These are phyloP conservation scores for Withania somnifera DNA, from an alignment of 305 asterid genomes.

Conservation along the genomic window DNA sequence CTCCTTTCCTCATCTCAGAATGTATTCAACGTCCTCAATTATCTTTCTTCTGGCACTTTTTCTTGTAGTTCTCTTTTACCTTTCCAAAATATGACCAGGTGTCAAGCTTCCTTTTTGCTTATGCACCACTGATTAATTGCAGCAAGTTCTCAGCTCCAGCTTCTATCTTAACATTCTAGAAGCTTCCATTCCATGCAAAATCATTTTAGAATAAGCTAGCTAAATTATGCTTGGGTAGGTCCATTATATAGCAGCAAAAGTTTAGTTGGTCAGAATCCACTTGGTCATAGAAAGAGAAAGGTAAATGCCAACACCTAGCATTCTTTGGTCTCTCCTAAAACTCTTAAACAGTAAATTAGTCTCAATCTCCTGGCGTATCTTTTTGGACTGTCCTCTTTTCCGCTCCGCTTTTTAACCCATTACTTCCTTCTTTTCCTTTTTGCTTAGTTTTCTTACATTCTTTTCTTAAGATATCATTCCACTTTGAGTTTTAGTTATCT, in stretches of 20 bases:
- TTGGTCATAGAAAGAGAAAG: neutral
- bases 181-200: neutral
- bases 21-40: neutral
- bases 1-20: neutral
- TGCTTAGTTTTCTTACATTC: neutral
- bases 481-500: neutral
- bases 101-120: neutral
- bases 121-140: neutral
- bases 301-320: neutral
- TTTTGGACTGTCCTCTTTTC: neutral
- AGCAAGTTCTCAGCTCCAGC: neutral
- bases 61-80: neutral
- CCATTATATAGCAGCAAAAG: neutral
- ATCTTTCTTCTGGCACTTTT: neutral
- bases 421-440: neutral
- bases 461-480: neutral
- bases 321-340: neutral
- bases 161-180: neutral
- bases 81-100: neutral
- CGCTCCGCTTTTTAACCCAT: neutral
- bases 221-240: neutral
- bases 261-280: neutral
- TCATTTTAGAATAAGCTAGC: neutral
- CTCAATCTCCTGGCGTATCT: neutral
- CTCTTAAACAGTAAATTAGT: neutral